Evolutionary conservation across 768 basidiomycete genomes (phyloP).

Genomic region (Trametes cubensis): DNA sequence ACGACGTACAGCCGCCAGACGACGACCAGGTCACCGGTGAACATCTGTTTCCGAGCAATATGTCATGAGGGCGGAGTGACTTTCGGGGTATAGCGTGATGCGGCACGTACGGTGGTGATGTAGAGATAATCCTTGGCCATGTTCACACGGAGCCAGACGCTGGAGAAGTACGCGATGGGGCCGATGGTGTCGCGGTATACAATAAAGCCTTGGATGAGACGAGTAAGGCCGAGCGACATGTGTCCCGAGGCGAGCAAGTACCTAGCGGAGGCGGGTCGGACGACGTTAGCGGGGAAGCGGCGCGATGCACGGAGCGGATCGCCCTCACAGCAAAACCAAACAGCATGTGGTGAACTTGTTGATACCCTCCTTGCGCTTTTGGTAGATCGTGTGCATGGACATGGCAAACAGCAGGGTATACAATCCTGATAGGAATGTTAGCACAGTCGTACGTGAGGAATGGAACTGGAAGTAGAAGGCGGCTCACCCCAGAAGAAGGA

Average conservation of each 20-base stretch:
- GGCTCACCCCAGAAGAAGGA: constrained; percentile 10
- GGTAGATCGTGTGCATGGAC: too few relatives aligned
- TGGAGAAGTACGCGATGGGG: constrained; percentile 15
- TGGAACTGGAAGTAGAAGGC: not conserved
- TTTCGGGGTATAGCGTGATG: not conserved
- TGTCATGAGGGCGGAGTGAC: not conserved
- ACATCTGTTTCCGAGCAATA: not conserved
- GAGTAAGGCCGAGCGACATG: constrained; percentile 14
- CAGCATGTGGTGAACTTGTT: not conserved
- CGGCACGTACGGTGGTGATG: constrained; percentile 16
- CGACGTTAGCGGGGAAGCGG: not conserved
- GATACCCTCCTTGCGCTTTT: too few relatives aligned
- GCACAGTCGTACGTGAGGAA: not conserved
- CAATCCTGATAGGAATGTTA: not conserved
- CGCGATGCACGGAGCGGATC: not conserved
- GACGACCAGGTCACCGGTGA: constrained; percentile 15
- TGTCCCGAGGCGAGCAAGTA: constrained; percentile 20
- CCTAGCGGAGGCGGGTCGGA: not conserved
- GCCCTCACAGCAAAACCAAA: not conserved
- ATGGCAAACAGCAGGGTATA: not conserved
- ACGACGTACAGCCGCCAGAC: constrained; percentile 18
- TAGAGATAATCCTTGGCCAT: constrained; percentile 21
- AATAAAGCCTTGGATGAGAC: constrained; percentile 21
- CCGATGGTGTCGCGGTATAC: constrained; percentile 12
- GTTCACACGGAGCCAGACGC: constrained; percentile 17